phyloP scores from a whole-genome alignment of 306 rosid genomes.

The Lagenaria siceraria region DNA sequence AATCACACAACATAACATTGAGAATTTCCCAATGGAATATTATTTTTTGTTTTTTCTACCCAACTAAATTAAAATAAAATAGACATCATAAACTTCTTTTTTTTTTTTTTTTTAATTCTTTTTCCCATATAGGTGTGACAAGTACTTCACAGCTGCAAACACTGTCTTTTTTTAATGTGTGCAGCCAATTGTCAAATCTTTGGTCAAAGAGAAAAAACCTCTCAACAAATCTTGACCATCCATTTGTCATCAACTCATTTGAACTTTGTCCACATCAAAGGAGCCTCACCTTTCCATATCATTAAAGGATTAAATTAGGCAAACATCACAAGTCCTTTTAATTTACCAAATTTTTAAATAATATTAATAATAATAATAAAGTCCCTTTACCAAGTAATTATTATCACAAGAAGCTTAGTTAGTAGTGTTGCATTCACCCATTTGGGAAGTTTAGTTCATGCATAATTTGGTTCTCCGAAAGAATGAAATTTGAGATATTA shows the following conservation, averaged over 20 bases:
- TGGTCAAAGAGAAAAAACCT: neutral
- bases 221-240: slow-evolving; percentile 1
- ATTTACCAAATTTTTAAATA: no score
- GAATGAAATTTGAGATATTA: no score
- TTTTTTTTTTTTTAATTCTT: neutral
- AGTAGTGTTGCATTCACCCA: no score
- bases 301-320: neutral
- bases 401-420: no score
- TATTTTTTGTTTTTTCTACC: neutral
- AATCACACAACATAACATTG: neutral
- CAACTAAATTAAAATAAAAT: neutral
- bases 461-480: no score
- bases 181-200: slow-evolving; percentile 8
- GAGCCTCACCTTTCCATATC: neutral
- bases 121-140: neutral
- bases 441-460: no score
- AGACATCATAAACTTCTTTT: neutral
- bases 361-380: no score
- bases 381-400: no score
- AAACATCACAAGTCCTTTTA: neutral
- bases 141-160: slow-evolving; percentile 6
- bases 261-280: slow-evolving; percentile 1
- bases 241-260: neutral
- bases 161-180: neutral
- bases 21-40: slow-evolving; percentile 11